Conservation (phyloP, 2,329 filamentous ascomycete species). For the Pezicula carpinea region DNA sequence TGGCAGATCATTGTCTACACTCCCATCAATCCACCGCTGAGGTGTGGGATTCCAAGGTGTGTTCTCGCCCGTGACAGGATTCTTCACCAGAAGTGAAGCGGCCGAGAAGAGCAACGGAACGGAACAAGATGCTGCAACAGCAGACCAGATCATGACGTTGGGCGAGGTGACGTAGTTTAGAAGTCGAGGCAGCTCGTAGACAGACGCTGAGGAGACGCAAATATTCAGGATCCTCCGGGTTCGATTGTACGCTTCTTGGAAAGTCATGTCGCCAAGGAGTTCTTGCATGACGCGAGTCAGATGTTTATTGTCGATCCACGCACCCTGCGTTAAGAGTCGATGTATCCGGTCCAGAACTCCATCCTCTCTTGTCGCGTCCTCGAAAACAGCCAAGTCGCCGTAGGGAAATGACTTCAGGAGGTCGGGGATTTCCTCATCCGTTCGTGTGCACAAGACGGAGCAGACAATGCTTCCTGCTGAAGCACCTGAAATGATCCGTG, state of each 20-base stretch:
- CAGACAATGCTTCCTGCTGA: constrained; percentile 68
- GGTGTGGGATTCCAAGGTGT: constrained; percentile 82
- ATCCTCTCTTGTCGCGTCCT: constrained; percentile 52
- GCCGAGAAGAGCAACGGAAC: constrained; percentile 83
- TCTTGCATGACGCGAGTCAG: constrained; percentile 75
- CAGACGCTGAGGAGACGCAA: constrained; percentile 80
- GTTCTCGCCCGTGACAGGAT: constrained; percentile 72
- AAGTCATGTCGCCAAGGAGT: constrained; percentile 84
- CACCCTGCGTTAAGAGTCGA: constrained; percentile 74
- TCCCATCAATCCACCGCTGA: constrained; percentile 88
- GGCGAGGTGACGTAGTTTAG: constrained; percentile 92
- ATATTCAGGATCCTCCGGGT: constrained; percentile 90
- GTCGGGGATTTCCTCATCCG: constrained; percentile 57
- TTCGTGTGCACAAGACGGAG: constrained; percentile 58
- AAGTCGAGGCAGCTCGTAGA: constrained; percentile 81
- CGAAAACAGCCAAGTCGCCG: constrained; percentile 61
- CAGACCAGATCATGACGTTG: constrained; percentile 94
- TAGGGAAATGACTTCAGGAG: constrained; percentile 55
- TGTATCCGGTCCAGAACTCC: constrained; percentile 64
- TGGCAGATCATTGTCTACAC: constrained; percentile 88
- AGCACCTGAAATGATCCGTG: constrained; percentile 64
- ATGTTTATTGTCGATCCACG: constrained; percentile 80
- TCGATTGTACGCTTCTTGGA: constrained; percentile 94
- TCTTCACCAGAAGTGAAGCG: constrained; percentile 75
- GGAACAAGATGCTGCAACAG: constrained; percentile 92